phyloP scores from a whole-genome alignment of 257 asterid species.

The Galeopsis tetrahit region DNA sequence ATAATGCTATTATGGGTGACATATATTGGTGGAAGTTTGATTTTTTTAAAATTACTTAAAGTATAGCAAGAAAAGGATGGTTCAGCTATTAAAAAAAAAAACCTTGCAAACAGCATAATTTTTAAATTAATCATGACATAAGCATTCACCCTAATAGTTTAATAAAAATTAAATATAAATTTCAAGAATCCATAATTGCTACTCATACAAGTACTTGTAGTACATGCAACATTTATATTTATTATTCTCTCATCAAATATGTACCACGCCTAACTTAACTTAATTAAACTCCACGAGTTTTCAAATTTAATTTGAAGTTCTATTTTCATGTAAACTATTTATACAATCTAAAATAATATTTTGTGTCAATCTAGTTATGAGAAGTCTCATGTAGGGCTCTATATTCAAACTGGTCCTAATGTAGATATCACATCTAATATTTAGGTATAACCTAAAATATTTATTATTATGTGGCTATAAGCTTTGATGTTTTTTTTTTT shows the following conservation, averaged over 20 bases:
- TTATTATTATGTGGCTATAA: slow-evolving; percentile 6
- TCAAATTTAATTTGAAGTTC: neutral
- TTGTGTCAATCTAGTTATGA: neutral
- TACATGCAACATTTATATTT: neutral
- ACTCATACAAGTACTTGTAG: neutral
- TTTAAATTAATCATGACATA: neutral
- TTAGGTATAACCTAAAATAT: neutral
- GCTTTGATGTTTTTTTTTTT: neutral
- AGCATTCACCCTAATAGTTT: neutral
- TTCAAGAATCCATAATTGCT: neutral
- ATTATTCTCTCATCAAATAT: neutral
- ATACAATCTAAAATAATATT: neutral
- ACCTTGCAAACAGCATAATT: too few species aligned
- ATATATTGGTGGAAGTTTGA: too few species aligned
- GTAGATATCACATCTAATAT: neutral
- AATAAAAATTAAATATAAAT: neutral
- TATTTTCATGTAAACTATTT: neutral
- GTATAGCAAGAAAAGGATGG: neutral
- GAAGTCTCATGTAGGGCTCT: neutral
- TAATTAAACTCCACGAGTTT: neutral
- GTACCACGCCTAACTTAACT: neutral
- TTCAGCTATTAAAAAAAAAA: too few species aligned
- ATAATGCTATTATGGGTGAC: too few species aligned
- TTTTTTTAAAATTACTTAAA: neutral
- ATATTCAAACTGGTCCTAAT: neutral